A percentile compares a stretch with the other conserved stretches of the same genome.
These are phyloP conservation scores for Ophiognomonia clavigignenti-juglandacearum DNA, from an alignment of 2,329 filamentous ascomycete species.

Conservation along the genomic window DNA sequence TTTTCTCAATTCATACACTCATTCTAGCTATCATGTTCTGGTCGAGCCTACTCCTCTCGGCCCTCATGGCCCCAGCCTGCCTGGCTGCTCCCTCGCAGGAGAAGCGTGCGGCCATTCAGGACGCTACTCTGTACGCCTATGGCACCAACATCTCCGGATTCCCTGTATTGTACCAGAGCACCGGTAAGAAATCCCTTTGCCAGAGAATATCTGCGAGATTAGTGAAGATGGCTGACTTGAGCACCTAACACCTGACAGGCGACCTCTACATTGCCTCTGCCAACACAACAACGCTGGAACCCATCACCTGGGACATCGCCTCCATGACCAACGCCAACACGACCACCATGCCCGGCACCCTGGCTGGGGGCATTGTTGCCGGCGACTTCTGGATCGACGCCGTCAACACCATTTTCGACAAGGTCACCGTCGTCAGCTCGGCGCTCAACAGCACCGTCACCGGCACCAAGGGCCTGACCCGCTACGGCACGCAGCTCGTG, in stretches of 20 bases:
- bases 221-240: neutral
- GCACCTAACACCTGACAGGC: neutral
- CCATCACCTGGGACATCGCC: slow-evolving; percentile 8
- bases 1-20: too few relatives aligned
- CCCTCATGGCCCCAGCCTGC: neutral
- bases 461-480: too few relatives aligned
- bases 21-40: slow-evolving; percentile 1
- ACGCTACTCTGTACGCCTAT: slow-evolving; percentile 10
- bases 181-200: neutral
- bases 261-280: neutral
- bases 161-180: neutral
- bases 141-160: slow-evolving; percentile 7
- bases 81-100: slow-evolving; percentile 1
- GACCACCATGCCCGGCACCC: neutral
- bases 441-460: too few relatives aligned
- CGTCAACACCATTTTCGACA: neutral
- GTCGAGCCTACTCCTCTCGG: neutral
- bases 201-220: neutral
- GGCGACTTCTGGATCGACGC: neutral
- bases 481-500: too few relatives aligned
- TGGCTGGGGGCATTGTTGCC: neutral
- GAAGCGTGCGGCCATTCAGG: slow-evolving; percentile 10
- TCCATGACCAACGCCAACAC: neutral
- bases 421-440: neutral
- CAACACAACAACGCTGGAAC: neutral